Percentiles rank a stretch among this genome's conserved stretches.
Evolutionary conservation across 2,329 filamentous ascomycete genomes (phyloP).

Genomic region (Colletotrichum camelliae): DNA sequence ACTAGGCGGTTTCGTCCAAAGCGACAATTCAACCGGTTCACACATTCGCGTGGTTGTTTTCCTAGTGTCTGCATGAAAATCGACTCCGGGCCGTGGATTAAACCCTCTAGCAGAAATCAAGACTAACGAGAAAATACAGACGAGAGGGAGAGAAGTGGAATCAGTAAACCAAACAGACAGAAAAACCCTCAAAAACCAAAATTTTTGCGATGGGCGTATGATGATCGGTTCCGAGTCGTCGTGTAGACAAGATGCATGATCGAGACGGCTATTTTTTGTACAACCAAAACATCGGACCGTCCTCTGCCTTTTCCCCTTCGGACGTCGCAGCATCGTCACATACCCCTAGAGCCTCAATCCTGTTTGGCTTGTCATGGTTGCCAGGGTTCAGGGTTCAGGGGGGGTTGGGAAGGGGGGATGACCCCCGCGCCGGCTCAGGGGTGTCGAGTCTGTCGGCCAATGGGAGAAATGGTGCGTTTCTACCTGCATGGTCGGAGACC

Average conservation of each 20-base stretch:
- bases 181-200: background rate
- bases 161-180: background rate
- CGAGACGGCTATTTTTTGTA: background rate
- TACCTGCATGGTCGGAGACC: background rate
- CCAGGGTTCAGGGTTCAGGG: background rate
- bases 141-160: background rate
- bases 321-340: conserved; percentile 18
- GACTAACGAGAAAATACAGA: background rate
- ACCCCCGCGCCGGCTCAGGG: background rate
- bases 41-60: background rate
- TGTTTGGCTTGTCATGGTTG: background rate
- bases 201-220: background rate
- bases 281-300: conserved; percentile 2
- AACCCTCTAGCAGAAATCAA: background rate
- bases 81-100: background rate
- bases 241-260: background rate
- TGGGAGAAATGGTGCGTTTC: conserved; percentile 7
- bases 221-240: background rate
- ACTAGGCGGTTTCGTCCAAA: background rate
- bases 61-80: background rate
- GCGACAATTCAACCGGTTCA: background rate
- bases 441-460: background rate
- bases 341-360: conserved; percentile 4
- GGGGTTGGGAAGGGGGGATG: background rate
- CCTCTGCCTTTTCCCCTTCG: background rate